Evolutionary conservation across 805 yeast species (phyloP).

Genomic region (Millerozyma acaciae): DNA sequence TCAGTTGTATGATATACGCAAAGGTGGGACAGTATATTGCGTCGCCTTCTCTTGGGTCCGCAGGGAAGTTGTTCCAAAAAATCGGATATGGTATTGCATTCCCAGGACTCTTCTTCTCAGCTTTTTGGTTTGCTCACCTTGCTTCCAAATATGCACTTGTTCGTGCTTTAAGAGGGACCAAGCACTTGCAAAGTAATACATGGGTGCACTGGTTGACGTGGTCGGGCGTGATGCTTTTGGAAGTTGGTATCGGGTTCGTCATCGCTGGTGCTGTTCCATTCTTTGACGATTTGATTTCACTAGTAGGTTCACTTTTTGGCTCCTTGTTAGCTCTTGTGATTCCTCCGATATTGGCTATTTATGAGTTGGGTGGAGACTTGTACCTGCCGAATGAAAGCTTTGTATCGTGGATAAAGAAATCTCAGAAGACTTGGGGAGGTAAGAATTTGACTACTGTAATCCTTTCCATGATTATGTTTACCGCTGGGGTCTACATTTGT

Average conservation of each 20-base stretch:
- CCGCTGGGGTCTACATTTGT: conserved; percentile 6
- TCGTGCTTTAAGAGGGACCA: conserved; percentile 8
- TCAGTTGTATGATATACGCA: conserved; percentile 9
- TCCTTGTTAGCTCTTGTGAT: conserved; percentile 7
- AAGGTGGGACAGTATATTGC: conserved; percentile 10
- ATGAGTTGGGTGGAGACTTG: conserved; percentile 5
- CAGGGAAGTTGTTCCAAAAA: conserved; percentile 9
- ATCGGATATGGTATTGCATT: conserved; percentile 9
- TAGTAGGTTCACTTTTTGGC: conserved; percentile 10
- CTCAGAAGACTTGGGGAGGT: not conserved
- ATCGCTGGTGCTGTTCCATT: conserved; percentile 11
- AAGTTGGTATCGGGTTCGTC: conserved; percentile 7
- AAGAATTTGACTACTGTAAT: too few species aligned
- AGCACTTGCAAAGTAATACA: conserved; percentile 9
- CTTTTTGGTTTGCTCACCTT: conserved; percentile 11
- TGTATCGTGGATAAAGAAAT: conserved; percentile 1
- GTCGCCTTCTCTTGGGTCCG: conserved; percentile 12
- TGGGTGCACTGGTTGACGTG: conserved; percentile 9
- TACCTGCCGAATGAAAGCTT: conserved; percentile 1
- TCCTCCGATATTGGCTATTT: conserved; percentile 9
- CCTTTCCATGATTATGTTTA: conserved; percentile 4
- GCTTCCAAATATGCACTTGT: conserved; percentile 10
- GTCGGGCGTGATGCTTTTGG: conserved; percentile 7
- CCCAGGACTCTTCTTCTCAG: conserved; percentile 10
- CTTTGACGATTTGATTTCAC: conserved; percentile 9